A percentile compares a stretch with the other conserved stretches of the same genome.
phyloP scores from a whole-genome alignment of 2,329 filamentous ascomycete genomes.

The Akanthomyces muscarius region DNA sequence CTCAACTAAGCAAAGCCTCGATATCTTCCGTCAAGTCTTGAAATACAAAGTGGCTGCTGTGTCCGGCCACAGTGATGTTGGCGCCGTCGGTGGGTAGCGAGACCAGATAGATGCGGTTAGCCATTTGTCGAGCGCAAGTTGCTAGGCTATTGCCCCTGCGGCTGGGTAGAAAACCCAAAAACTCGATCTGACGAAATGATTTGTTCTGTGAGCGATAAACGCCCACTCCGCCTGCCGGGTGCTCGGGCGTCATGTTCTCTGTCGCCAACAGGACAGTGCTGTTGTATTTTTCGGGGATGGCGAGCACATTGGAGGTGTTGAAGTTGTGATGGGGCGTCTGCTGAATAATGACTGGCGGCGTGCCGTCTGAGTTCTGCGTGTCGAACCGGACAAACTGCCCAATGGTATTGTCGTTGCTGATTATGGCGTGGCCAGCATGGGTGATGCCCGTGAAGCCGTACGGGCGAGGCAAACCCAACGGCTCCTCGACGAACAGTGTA shows the following conservation, averaged over 20 bases:
- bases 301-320: conserved; percentile 16
- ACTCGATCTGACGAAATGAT: background rate
- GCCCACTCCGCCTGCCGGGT: background rate
- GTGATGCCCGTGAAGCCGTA: conserved; percentile 16
- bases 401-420: conserved; percentile 13
- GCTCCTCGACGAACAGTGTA: conserved; percentile 14
- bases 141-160: conserved; percentile 3
- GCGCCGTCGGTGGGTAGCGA: conserved; percentile 16
- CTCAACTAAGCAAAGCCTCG: background rate
- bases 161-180: background rate
- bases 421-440: conserved; percentile 12
- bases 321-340: conserved; percentile 15
- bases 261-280: conserved; percentile 11
- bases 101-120: conserved; percentile 16
- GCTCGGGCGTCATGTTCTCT: conserved; percentile 13
- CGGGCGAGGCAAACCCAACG: conserved; percentile 3
- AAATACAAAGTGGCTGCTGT: conserved; percentile 14
- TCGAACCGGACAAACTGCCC: conserved; percentile 16
- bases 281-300: conserved; percentile 14
- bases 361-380: conserved; percentile 5
- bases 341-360: conserved; percentile 2
- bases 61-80: conserved; percentile 16
- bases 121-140: conserved; percentile 16
- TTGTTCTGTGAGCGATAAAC: background rate
- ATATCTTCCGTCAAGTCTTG: conserved; percentile 11